phyloP scores from a whole-genome alignment of 1,284 basidiomycete genomes.

The Chalciporus sp. region DNA sequence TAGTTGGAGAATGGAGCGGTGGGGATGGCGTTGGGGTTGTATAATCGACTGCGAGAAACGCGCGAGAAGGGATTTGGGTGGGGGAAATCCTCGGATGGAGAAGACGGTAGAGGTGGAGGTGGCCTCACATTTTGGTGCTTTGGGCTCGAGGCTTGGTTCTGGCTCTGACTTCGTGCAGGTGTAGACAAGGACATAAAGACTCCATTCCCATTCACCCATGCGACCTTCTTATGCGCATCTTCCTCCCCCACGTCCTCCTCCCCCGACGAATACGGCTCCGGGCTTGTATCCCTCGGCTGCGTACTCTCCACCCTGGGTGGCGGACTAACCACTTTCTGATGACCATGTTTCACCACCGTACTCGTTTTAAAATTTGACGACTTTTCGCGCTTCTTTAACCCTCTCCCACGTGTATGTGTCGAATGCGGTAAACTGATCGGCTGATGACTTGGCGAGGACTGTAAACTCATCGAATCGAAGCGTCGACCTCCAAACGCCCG shows the following conservation, averaged over 20 bases:
- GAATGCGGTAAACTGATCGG: constrained; percentile 60
- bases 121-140: constrained; percentile 75
- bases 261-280: constrained; percentile 60
- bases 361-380: constrained; percentile 39
- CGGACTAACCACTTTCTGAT: constrained; percentile 44
- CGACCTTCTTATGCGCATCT: too few species aligned
- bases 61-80: constrained; percentile 77
- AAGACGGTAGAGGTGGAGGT: constrained; percentile 26
- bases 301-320: constrained; percentile 79
- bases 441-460: constrained; percentile 76
- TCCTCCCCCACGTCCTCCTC: constrained; percentile 53
- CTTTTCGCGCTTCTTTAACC: constrained; percentile 39
- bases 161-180: too few species aligned
- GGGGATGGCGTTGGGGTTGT: constrained; percentile 38
- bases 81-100: constrained; percentile 62
- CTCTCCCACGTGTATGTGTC: constrained; percentile 34
- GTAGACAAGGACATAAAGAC: too few species aligned
- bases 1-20: constrained; percentile 48
- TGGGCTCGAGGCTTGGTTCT: constrained; percentile 47
- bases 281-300: constrained; percentile 76
- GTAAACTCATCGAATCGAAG: constrained; percentile 55
- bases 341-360: constrained; percentile 22
- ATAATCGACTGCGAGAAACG: constrained; percentile 54
- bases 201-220: constrained; percentile 16
- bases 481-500: constrained; percentile 42